phyloP scores from a whole-genome alignment of 2,329 filamentous ascomycete species.

The Emmonsiellopsis sp. region DNA sequence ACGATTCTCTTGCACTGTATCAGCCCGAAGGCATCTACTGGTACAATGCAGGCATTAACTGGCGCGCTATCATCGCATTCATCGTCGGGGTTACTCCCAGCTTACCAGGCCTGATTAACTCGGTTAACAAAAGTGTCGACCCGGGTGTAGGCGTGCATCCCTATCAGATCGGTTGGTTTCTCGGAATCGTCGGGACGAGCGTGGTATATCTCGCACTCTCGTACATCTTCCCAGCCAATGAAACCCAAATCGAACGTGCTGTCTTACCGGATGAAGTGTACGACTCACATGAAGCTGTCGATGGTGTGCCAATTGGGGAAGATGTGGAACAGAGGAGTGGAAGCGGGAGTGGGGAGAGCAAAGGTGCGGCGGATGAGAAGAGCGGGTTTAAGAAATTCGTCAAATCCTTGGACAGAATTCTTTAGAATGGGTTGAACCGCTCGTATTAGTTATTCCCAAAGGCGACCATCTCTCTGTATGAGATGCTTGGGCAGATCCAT shows the following conservation, averaged over 20 bases:
- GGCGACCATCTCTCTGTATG: no score
- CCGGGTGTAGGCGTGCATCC: constrained; percentile 44
- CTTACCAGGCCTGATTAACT: constrained; percentile 46
- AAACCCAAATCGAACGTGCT: constrained; percentile 38
- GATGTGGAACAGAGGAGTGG: not conserved
- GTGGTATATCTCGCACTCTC: constrained; percentile 48
- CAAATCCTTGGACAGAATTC: not conserved
- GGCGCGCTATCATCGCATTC: constrained; percentile 51
- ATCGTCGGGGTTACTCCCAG: constrained; percentile 49
- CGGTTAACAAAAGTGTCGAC: constrained; percentile 28
- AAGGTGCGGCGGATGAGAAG: not conserved
- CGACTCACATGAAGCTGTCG: constrained; percentile 2
- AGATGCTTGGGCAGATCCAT: no score
- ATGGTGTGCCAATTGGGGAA: not conserved
- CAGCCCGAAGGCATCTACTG: constrained; percentile 41
- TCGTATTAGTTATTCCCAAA: no score
- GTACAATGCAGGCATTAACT: constrained; percentile 49
- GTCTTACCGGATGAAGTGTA: constrained; percentile 32
- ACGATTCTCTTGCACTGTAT: constrained; percentile 46
- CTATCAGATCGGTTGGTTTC: constrained; percentile 58
- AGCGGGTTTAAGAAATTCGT: not conserved
- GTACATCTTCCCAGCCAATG: constrained; percentile 40
- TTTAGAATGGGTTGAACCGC: not conserved
- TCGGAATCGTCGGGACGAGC: constrained; percentile 50
- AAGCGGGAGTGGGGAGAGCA: not conserved